Conservation (phyloP, 495 filamentous ascomycete genomes). For the Parathielavia appendiculata region DNA sequence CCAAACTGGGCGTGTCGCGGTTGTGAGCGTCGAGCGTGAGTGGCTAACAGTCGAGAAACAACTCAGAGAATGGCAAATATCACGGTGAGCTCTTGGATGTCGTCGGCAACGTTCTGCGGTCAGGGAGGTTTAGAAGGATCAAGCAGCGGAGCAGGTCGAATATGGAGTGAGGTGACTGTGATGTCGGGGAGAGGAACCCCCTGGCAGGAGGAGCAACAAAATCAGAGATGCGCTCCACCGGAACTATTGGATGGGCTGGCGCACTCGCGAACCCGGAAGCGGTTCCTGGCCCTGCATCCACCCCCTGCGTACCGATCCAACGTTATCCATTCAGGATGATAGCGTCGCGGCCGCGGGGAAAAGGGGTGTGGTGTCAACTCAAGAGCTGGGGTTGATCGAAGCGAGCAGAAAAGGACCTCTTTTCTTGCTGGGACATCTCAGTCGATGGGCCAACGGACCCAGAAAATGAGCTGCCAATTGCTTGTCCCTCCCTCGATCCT, state of each 20-base stretch:
- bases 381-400: slow-evolving; percentile 7
- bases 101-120: not conserved
- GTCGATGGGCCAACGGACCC: slow-evolving; percentile 6
- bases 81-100: not conserved
- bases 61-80: too few species aligned
- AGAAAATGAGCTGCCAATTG: slow-evolving; percentile 1
- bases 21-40: not conserved
- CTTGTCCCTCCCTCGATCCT: not conserved
- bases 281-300: slow-evolving; percentile 14
- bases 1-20: not conserved
- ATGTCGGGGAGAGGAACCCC: slow-evolving; percentile 3
- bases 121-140: not conserved
- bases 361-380: not conserved
- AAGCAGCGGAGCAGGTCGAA: not conserved
- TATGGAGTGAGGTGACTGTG: not conserved
- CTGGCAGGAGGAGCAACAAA: slow-evolving; percentile 16
- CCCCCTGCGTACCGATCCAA: slow-evolving; percentile 1
- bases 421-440: slow-evolving; percentile 12
- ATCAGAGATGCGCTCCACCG: slow-evolving; percentile 19
- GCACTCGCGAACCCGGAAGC: slow-evolving; percentile 4
- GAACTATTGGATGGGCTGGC: slow-evolving; percentile 9
- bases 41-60: too few species aligned
- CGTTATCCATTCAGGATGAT: slow-evolving; percentile 1
- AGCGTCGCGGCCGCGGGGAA: not conserved
- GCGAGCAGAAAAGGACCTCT: slow-evolving; percentile 2